Conservation (phyloP, 2,329 filamentous ascomycete genomes). For the Alternaria sp. region DNA sequence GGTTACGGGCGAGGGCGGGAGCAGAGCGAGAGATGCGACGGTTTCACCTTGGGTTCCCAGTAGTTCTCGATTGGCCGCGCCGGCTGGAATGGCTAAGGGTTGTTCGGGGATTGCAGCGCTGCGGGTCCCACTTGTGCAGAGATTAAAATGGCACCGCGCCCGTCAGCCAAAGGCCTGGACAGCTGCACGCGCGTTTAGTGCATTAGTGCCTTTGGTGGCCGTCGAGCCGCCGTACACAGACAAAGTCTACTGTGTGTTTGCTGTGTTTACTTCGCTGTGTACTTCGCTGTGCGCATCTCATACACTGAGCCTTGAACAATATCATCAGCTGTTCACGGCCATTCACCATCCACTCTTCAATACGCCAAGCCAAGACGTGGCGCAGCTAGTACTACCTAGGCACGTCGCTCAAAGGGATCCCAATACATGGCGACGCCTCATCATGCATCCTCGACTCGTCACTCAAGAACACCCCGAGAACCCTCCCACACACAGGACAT, state of each 20-base stretch:
- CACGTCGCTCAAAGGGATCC: background rate
- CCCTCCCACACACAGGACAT: background rate
- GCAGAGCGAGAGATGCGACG: conserved; percentile 22
- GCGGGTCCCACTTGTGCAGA: conserved; percentile 20
- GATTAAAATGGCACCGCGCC: conserved; percentile 30
- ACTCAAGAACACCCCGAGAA: background rate
- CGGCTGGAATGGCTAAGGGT: conserved; percentile 6
- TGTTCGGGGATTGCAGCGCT: conserved; percentile 10
- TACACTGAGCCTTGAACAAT: no score
- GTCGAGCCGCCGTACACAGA: background rate
- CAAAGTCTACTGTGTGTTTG: no score
- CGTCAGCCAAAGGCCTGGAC: conserved; percentile 29
- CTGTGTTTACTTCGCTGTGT: no score
- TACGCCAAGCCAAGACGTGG: background rate
- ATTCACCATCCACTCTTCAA: background rate
- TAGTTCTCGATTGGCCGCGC: conserved; percentile 19
- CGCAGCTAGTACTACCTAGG: background rate
- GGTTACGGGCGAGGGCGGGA: conserved; percentile 21
- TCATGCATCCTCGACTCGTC: background rate
- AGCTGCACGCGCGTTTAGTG: conserved; percentile 25
- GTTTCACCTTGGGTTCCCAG: conserved; percentile 31
- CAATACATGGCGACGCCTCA: background rate
- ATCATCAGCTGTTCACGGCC: background rate
- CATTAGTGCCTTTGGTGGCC: background rate
- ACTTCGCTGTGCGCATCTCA: no score